These are phyloP conservation scores for Colletotrichum horii DNA, from an alignment of 2,329 filamentous ascomycete genomes.

Conservation along the genomic window DNA sequence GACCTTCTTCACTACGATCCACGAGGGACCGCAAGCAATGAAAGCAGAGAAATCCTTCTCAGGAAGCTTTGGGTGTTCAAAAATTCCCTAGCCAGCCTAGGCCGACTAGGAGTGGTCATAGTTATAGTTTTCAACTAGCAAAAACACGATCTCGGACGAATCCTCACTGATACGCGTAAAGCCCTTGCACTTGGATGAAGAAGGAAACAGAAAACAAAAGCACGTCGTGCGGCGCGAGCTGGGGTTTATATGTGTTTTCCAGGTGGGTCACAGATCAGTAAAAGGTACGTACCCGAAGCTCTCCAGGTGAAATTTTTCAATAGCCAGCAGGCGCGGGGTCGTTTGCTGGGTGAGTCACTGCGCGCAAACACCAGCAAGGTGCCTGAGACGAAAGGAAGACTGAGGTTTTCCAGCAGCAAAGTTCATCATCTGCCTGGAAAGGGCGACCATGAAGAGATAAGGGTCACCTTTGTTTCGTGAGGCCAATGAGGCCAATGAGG, in stretches of 20 bases:
- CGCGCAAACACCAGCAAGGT: background rate
- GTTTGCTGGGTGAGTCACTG: slow-evolving; percentile 15
- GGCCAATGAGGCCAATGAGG: background rate
- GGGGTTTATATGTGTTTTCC: background rate
- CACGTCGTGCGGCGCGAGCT: background rate
- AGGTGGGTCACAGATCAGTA: slow-evolving; percentile 10
- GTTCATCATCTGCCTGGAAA: background rate
- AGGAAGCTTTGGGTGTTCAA: slow-evolving; percentile 57
- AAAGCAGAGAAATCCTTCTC: slow-evolving; percentile 44
- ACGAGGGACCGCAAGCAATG: slow-evolving; percentile 50
- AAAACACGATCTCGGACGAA: slow-evolving; percentile 86
- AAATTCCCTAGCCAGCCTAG: slow-evolving; percentile 79
- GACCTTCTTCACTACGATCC: slow-evolving; percentile 56
- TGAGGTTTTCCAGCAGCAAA: background rate
- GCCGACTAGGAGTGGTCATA: slow-evolving; percentile 76
- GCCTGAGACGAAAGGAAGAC: background rate
- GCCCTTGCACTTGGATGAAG: slow-evolving; percentile 73
- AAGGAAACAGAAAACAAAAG: slow-evolving; percentile 42
- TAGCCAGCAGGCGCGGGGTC: slow-evolving; percentile 4
- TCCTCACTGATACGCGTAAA: slow-evolving; percentile 86
- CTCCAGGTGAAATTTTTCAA: background rate
- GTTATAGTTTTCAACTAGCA: slow-evolving; percentile 88
- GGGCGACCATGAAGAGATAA: background rate
- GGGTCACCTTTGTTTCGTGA: background rate
- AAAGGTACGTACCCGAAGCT: background rate